A percentile compares a stretch with the other conserved stretches of the same genome.
phyloP scores from a whole-genome alignment of 768 basidiomycete genomes.

The Boletus rubropictus region DNA sequence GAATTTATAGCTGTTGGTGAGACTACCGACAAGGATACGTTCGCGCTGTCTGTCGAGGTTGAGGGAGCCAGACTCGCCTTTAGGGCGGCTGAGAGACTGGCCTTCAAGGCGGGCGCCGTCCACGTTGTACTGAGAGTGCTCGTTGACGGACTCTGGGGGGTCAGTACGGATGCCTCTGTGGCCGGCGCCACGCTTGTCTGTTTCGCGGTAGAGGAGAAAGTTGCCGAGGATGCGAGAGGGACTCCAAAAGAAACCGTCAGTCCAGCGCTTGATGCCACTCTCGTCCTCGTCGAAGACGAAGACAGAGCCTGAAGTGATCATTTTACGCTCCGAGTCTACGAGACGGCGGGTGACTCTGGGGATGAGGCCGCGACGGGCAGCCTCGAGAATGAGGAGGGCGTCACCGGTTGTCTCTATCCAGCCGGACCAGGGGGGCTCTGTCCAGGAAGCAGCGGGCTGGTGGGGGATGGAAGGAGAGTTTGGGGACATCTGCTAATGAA shows the following conservation, averaged over 20 bases:
- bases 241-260: constrained; percentile 95
- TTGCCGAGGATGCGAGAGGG: constrained; percentile 91
- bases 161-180: constrained; percentile 50
- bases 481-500: constrained; percentile 20
- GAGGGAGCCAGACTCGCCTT: constrained; percentile 41
- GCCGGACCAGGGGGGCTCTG: constrained; percentile 87
- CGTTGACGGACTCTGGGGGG: constrained; percentile 34
- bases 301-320: constrained; percentile 90
- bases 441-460: constrained; percentile 46
- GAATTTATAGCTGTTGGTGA: constrained; percentile 93
- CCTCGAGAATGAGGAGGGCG: constrained; percentile 94
- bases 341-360: constrained; percentile 89
- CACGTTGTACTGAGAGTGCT: constrained; percentile 35
- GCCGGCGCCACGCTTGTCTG: constrained; percentile 72
- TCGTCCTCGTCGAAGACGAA: constrained; percentile 98
- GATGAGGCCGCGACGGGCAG: constrained; percentile 82
- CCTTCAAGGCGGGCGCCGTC: constrained; percentile 28
- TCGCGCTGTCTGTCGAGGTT: constrained; percentile 70
- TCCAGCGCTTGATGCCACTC: constrained; percentile 97
- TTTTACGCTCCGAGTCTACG: constrained; percentile 85
- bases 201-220: constrained; percentile 92
- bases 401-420: constrained; percentile 96
- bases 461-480: constrained; percentile 24
- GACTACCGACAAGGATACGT: constrained; percentile 77
- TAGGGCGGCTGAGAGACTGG: constrained; percentile 60